Conservation (phyloP, 2,329 filamentous ascomycete genomes). For the Colletotrichum orbiculare region DNA sequence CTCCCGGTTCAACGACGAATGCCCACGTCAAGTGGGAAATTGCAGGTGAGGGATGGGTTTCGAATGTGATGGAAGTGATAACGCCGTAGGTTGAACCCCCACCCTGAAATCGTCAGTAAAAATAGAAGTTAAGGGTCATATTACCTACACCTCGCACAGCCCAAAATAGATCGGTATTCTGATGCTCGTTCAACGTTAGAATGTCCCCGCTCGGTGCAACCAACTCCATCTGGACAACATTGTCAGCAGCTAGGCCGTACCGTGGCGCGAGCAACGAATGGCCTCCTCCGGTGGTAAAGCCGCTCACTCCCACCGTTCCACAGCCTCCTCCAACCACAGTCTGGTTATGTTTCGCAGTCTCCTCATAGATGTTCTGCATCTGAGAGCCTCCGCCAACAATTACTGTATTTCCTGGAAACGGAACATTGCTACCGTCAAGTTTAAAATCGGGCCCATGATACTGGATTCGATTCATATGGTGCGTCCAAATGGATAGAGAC, state of each 20-base stretch:
- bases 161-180: slow-evolving; percentile 72
- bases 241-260: slow-evolving; percentile 71
- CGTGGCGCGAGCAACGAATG: slow-evolving; percentile 64
- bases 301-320: slow-evolving; percentile 68
- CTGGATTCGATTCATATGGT: slow-evolving; percentile 44
- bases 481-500: slow-evolving; percentile 65
- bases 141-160: slow-evolving; percentile 65
- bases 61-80: slow-evolving; percentile 66
- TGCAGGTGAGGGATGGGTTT: slow-evolving; percentile 58
- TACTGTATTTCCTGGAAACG: slow-evolving; percentile 54
- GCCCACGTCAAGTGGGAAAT: slow-evolving; percentile 42
- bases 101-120: slow-evolving; percentile 50
- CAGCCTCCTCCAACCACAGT: slow-evolving; percentile 66
- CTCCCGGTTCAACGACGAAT: slow-evolving; percentile 41
- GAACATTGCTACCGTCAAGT: background rate
- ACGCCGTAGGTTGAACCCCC: slow-evolving; percentile 72
- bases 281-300: slow-evolving; percentile 71
- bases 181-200: slow-evolving; percentile 61
- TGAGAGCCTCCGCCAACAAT: slow-evolving; percentile 65
- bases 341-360: slow-evolving; percentile 56
- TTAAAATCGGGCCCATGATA: slow-evolving; percentile 7
- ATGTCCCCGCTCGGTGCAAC: slow-evolving; percentile 64
- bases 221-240: slow-evolving; percentile 68
- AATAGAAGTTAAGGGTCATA: background rate
- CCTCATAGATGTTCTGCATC: slow-evolving; percentile 59